A percentile compares a stretch with the other conserved stretches of the same genome.
These are phyloP conservation scores for Nicotiana obtusifolia DNA, from an alignment of 257 asterid genomes.

Conservation along the genomic window DNA sequence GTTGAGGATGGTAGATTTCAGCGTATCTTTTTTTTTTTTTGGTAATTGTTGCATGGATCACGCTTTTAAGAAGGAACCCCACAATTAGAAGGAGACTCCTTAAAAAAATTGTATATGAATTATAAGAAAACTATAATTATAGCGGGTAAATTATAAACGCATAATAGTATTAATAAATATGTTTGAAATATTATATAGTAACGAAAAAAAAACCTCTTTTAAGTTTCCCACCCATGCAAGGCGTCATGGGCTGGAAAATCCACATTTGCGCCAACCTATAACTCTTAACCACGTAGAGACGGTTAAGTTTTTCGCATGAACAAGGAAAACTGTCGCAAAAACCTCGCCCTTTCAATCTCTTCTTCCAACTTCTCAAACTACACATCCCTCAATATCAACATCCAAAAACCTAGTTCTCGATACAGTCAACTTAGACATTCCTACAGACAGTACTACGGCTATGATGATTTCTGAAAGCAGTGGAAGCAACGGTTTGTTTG, in stretches of 20 bases:
- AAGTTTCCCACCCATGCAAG: no score
- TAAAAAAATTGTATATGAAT: no score
- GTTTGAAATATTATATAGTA: no score
- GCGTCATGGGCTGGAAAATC: not conserved
- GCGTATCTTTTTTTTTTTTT: no score
- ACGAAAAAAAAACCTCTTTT: no score
- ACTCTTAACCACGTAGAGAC: not conserved
- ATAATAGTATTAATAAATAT: no score
- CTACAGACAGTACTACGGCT: not conserved
- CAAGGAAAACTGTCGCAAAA: not conserved
- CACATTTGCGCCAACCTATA: not conserved
- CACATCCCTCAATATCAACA: not conserved
- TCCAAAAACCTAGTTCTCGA: not conserved
- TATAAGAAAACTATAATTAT: no score
- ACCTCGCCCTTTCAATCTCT: not conserved
- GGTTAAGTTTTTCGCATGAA: not conserved
- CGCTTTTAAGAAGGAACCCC: no score
- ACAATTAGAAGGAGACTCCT: no score
- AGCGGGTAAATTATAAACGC: no score
- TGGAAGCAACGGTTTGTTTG: not conserved
- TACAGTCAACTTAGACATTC: not conserved
- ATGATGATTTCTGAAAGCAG: constrained; percentile 5
- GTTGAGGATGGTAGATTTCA: no score
- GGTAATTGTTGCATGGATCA: no score
- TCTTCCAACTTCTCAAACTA: not conserved